A percentile compares a stretch with the other conserved stretches of the same genome.
phyloP scores from a whole-genome alignment of 176 grass and related monocot species.

The Pontederia crassipes region DNA sequence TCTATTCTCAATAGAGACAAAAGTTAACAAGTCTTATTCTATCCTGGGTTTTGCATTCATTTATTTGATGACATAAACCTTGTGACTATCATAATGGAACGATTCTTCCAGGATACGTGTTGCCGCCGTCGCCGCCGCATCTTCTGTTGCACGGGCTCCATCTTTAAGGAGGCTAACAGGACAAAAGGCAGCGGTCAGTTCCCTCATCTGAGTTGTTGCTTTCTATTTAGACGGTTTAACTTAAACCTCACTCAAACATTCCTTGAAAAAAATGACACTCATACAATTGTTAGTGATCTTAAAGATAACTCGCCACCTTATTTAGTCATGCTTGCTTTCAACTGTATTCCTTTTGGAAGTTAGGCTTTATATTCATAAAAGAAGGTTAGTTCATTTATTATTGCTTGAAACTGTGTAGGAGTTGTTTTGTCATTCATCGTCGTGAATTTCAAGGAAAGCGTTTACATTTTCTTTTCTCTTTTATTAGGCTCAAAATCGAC shows the following conservation, averaged over 20 bases:
- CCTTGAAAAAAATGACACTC: too few relatives aligned
- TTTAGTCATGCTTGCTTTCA: too few relatives aligned
- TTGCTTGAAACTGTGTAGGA: background rate
- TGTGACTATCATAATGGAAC: conserved; percentile 8
- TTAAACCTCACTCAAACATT: too few relatives aligned
- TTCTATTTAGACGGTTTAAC: background rate
- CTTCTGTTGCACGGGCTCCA: conserved; percentile 92
- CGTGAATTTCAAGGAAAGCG: background rate
- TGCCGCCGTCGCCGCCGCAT: conserved; percentile 81
- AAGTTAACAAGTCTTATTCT: too few relatives aligned
- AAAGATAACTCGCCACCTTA: too few relatives aligned
- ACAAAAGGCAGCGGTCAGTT: conserved; percentile 76
- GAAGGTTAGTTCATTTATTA: background rate
- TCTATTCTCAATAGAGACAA: background rate
- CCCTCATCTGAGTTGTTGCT: conserved; percentile 2
- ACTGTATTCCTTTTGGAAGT: too few relatives aligned
- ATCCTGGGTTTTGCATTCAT: conserved; percentile 5
- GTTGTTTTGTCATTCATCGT: background rate
- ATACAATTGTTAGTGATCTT: too few relatives aligned
- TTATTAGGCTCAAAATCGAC: conserved; percentile 48
- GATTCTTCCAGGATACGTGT: conserved; percentile 70
- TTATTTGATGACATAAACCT: background rate
- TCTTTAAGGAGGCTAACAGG: conserved; percentile 71
- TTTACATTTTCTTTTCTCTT: background rate
- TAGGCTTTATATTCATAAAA: too few relatives aligned